These are phyloP conservation scores for Vachellia pachyceras DNA, from an alignment of 306 rosid genomes.

Conservation along the genomic window DNA sequence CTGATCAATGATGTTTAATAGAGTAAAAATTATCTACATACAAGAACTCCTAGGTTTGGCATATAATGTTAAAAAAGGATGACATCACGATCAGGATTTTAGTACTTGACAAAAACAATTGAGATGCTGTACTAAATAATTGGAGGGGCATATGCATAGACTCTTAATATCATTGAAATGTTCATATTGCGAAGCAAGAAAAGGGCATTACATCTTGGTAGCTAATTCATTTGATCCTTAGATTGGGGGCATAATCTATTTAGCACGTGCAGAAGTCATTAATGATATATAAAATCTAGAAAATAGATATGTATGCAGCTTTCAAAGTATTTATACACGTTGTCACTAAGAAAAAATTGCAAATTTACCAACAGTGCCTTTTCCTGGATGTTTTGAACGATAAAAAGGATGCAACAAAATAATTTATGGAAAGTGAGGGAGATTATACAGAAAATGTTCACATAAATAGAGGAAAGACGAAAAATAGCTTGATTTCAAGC, in stretches of 20 bases:
- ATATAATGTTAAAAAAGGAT: conserved; percentile 32
- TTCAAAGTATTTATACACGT: neutral
- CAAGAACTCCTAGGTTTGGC: conserved; percentile 18
- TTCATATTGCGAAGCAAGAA: conserved; percentile 1
- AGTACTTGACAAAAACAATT: conserved; percentile 33
- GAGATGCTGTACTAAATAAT: conserved; percentile 35
- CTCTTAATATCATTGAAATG: conserved; percentile 29
- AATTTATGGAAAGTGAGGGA: neutral
- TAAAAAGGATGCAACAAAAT: neutral
- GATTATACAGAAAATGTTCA: neutral
- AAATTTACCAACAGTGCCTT: neutral
- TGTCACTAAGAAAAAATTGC: neutral
- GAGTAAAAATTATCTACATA: conserved; percentile 21
- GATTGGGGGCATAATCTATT: conserved; percentile 2
- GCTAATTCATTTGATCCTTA: conserved; percentile 11
- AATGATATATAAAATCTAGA: conserved; percentile 7
- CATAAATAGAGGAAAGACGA: conserved; percentile 4
- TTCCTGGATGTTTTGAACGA: neutral
- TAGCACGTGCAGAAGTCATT: conserved; percentile 15
- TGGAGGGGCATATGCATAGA: conserved; percentile 16
- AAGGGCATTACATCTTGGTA: conserved; percentile 31
- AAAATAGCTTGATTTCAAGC: conserved; percentile 8
- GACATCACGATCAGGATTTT: conserved; percentile 21
- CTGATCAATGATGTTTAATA: conserved; percentile 51
- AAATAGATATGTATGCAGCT: neutral